phyloP scores from a whole-genome alignment of 441 rosid species.

The Codiaeum variegatum region DNA sequence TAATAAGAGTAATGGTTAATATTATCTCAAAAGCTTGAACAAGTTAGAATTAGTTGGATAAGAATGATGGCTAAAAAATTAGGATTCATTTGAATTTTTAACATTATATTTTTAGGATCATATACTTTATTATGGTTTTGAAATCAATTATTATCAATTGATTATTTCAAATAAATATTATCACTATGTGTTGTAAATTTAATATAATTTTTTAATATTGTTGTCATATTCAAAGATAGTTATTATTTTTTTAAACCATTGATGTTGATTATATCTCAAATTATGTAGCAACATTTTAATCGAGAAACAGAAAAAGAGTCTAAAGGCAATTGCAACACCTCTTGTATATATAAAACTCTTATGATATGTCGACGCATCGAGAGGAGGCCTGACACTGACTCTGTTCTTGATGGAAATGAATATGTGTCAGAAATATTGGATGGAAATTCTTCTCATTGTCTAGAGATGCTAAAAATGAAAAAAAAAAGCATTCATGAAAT shows the following conservation, averaged over 20 bases:
- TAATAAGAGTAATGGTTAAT: not conserved
- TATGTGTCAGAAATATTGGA: no score
- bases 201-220: not conserved
- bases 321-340: no score
- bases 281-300: not conserved
- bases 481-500: not conserved
- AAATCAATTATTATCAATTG: not conserved
- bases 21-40: not conserved
- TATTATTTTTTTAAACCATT: not conserved
- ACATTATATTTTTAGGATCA: no score
- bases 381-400: no score
- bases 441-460: not conserved
- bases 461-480: not conserved
- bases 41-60: constrained; percentile 1
- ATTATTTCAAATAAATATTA: not conserved
- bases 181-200: not conserved
- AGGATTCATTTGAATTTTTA: no score
- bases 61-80: no score
- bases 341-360: no score
- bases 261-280: no score
- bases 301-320: not conserved
- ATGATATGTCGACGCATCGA: no score
- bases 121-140: not conserved
- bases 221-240: not conserved
- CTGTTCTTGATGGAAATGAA: no score